phyloP scores from a whole-genome alignment of 768 basidiomycete species.

The Boletus eberwhitei region DNA sequence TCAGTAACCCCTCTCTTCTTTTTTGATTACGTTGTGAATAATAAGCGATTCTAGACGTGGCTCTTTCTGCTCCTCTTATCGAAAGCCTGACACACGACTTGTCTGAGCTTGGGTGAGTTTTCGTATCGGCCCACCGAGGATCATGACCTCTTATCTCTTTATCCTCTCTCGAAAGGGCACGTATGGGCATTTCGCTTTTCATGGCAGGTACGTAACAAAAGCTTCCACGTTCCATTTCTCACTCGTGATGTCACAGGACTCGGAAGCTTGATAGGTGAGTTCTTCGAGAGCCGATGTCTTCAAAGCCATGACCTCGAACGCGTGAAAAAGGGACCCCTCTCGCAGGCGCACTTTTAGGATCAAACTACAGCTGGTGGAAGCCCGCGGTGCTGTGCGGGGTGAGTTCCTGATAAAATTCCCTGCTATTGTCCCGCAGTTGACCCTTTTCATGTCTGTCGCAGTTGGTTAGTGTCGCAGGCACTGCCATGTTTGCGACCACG shows the following conservation, averaged over 20 bases:
- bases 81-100: conserved; percentile 40
- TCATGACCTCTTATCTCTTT: conserved; percentile 7
- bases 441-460: background rate
- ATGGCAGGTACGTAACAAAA: conserved; percentile 36
- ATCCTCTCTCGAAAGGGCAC: conserved; percentile 20
- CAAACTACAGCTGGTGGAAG: conserved; percentile 53
- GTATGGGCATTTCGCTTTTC: conserved; percentile 49
- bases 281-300: background rate
- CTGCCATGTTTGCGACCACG: conserved; percentile 7
- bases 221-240: background rate
- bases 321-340: conserved; percentile 48
- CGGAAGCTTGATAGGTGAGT: conserved; percentile 24
- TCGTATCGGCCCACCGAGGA: conserved; percentile 3
- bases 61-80: conserved; percentile 41
- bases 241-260: conserved; percentile 14
- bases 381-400: conserved; percentile 51
- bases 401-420: background rate
- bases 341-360: conserved; percentile 51
- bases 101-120: conserved; percentile 45
- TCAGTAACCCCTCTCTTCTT: conserved; percentile 20
- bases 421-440: background rate
- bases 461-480: conserved; percentile 18
- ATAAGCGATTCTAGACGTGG: conserved; percentile 32
- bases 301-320: conserved; percentile 20
- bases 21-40: background rate